A percentile compares a stretch with the other conserved stretches of the same genome.
Evolutionary conservation across 306 rosid genomes (phyloP).

Genomic region (Vigna hirtella): DNA sequence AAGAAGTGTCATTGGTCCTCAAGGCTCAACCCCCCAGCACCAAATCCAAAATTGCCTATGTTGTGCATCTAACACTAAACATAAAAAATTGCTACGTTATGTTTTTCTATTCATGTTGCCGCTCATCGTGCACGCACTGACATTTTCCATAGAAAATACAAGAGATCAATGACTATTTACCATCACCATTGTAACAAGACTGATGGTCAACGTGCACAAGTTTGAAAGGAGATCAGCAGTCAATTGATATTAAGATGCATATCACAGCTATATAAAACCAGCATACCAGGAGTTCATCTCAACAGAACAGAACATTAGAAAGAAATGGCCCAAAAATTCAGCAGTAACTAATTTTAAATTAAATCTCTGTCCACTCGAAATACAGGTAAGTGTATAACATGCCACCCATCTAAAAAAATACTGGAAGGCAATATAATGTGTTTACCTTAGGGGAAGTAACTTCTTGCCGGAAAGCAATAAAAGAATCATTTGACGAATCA

Average conservation of each 20-base stretch:
- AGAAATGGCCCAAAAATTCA: slow-evolving; percentile 9
- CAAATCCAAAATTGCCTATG: not conserved
- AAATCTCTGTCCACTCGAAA: slow-evolving; percentile 26
- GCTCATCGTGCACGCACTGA: not conserved
- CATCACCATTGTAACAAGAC: not conserved
- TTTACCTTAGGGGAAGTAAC: slow-evolving; percentile 49
- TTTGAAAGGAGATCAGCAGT: not conserved
- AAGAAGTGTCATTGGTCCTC: not conserved
- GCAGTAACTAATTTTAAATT: slow-evolving; percentile 31
- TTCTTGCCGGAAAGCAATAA: slow-evolving; percentile 37
- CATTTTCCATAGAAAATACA: not conserved
- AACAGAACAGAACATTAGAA: slow-evolving; percentile 1
- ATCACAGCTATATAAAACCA: slow-evolving; percentile 8
- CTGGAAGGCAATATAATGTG: slow-evolving; percentile 62
- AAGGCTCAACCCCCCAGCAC: not conserved
- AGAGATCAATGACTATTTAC: not conserved
- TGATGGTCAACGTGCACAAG: slow-evolving; percentile 3
- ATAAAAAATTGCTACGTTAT: not conserved
- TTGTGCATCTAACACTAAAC: too few relatives aligned
- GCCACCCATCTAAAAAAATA: slow-evolving; percentile 63
- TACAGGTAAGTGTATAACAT: slow-evolving; percentile 42
- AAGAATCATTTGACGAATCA: slow-evolving; percentile 55
- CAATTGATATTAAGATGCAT: slow-evolving; percentile 3
- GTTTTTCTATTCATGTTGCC: not conserved
- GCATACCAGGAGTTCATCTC: slow-evolving; percentile 9